Base-by-base conservation (phyloP, 2,329 filamentous ascomycete genomes). In the Rhexocercosporidium sp. region DNA sequence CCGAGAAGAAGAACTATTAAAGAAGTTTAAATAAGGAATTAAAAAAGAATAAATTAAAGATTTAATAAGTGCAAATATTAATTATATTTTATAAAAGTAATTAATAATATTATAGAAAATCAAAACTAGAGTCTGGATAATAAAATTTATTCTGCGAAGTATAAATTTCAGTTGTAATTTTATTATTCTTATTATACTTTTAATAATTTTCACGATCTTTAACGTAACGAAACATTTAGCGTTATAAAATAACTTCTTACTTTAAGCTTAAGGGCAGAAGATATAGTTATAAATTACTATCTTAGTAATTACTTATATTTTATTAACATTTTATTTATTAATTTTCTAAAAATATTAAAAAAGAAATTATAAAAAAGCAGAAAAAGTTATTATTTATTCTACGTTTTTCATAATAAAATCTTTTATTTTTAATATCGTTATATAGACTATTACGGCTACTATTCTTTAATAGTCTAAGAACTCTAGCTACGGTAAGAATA, bases 151-250 rank as follows among this genome's bases (percentile, higher is more conserved):
- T 70, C 89, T 99, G 20, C 91, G 96, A 72, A 91, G 93, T 65
- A 92, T 98, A 81, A 97, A 94, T 85, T 98, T 99, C 80, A 94
- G 93, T 80, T 99, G 96, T 84, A 95, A 92, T 79, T 85, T 98
- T 69, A 97, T 99, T 77, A 93, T 99, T 72, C 86, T 99, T 66
- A 85, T 94, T 69, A 95, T 99, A 88, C 83, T 99, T 64, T 90
- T 91, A 18, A 88, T 93, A n/a, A 93, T 92, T 3, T 92, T 99
- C 76, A 83, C 89, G 73, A 94, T 99, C 79, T 99, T 99, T 88
- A 93, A 96, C 79, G 87, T 94, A 60, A 97, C 96, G 66, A 92
- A 87, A 77, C 62, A 81, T 18, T 83, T 99, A 1, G 88, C 94
- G 34, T 76, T 88, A 14, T 88, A 95, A 72, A 97, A 93, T 82